Evolutionary conservation across 164 flowering plant species (phyloP).

Genomic region (Magnolia sinica): DNA sequence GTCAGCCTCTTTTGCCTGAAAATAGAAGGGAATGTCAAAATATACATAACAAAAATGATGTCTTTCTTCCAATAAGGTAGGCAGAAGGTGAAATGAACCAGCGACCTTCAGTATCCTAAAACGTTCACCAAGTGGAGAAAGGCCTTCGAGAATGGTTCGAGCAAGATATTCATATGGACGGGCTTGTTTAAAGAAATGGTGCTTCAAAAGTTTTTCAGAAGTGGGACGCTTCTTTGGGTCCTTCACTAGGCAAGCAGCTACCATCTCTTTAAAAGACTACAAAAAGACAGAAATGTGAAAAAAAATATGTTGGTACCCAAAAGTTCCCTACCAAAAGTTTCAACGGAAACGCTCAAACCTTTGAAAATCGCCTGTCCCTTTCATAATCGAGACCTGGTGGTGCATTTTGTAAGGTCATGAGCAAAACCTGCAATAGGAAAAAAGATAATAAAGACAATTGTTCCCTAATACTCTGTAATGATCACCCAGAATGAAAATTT

Average conservation of each 20-base stretch:
- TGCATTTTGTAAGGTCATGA: slow-evolving; percentile 98
- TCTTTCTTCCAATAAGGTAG: background rate
- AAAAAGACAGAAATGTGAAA: slow-evolving; percentile 19
- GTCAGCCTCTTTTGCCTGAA: slow-evolving; percentile 82
- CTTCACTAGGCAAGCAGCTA: slow-evolving; percentile 90
- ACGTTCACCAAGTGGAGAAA: slow-evolving; percentile 85
- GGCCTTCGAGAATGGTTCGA: slow-evolving; percentile 61
- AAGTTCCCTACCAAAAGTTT: background rate
- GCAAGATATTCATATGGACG: slow-evolving; percentile 56
- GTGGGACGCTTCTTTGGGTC: slow-evolving; percentile 94
- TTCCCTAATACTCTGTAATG: background rate
- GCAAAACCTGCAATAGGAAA: slow-evolving; percentile 59
- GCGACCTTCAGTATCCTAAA: slow-evolving; percentile 77
- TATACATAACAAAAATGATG: background rate
- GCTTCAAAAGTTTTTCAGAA: slow-evolving; percentile 88
- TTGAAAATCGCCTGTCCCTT: slow-evolving; percentile 86
- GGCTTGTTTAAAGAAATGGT: slow-evolving; percentile 77
- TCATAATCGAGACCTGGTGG: slow-evolving; percentile 99
- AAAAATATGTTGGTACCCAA: background rate
- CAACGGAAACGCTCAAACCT: slow-evolving; percentile 42
- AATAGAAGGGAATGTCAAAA: slow-evolving; percentile 8
- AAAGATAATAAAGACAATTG: slow-evolving; percentile 57
- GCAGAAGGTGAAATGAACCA: slow-evolving; percentile 11
- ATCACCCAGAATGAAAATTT: background rate
- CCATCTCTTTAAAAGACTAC: slow-evolving; percentile 80